Evolutionary conservation across 1,284 basidiomycete species (phyloP).

Genomic region (Pseudozyma sp.): DNA sequence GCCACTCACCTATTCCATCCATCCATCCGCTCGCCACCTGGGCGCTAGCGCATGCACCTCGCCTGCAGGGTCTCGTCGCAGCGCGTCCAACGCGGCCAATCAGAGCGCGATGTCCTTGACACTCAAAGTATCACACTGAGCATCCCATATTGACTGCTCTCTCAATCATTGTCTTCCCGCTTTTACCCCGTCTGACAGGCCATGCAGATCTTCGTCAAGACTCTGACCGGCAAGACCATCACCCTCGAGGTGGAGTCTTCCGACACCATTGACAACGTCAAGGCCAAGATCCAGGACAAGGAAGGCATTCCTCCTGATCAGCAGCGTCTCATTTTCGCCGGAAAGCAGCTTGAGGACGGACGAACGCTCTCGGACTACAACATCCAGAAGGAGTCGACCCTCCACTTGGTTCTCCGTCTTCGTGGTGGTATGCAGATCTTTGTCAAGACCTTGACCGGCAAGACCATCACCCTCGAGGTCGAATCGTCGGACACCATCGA

Average conservation of each 20-base stretch:
- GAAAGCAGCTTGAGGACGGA: constrained; percentile 71
- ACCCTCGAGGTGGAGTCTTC: constrained; percentile 88
- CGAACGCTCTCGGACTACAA: constrained; percentile 71
- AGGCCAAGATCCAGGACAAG: constrained; percentile 68
- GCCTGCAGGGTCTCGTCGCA: constrained; percentile 27
- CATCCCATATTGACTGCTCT: not conserved
- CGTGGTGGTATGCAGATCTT: constrained; percentile 69
- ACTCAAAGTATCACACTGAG: not conserved
- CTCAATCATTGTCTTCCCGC: not conserved
- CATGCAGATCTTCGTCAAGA: constrained; percentile 68
- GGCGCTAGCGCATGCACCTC: constrained; percentile 19
- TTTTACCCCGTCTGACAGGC: constrained; percentile 5
- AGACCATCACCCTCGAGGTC: constrained; percentile 94
- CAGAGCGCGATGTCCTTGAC: not conserved
- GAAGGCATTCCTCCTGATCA: constrained; percentile 70
- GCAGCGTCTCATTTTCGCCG: constrained; percentile 71
- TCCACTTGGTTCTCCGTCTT: constrained; percentile 64
- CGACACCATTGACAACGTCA: constrained; percentile 91
- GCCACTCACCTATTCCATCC: not conserved
- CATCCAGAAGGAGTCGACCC: constrained; percentile 68
- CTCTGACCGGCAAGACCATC: constrained; percentile 98
- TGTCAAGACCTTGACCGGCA: constrained; percentile 85
- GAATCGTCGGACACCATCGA: constrained; percentile 92
- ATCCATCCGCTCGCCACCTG: constrained; percentile 30
- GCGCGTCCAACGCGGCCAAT: constrained; percentile 20